Percentiles rank a stretch among this genome's conserved stretches.
Evolutionary conservation across 192 early-diverging fungal genomes (phyloP).

Genomic region (Gonapodya sp.): DNA sequence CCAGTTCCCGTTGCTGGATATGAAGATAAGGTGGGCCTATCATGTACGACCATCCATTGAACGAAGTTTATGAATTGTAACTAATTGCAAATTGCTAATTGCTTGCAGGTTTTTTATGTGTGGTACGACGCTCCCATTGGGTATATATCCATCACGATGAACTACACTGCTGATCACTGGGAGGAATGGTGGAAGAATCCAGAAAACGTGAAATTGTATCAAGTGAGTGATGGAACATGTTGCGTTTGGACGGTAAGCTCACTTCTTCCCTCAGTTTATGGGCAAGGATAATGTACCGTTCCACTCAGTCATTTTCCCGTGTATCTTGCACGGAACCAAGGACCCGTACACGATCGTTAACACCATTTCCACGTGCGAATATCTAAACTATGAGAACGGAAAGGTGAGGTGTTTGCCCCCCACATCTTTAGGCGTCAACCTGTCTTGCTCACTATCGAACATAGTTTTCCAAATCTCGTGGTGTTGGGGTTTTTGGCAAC

Average conservation of each 20-base stretch:
- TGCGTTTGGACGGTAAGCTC: background rate
- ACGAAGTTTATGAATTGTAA: background rate
- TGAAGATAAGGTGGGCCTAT: slow-evolving; percentile 57
- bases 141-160: slow-evolving; percentile 95
- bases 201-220: slow-evolving; percentile 86
- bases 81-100: too few species aligned
- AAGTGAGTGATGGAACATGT: background rate
- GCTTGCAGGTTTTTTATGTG: slow-evolving; percentile 76
- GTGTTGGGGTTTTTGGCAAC: slow-evolving; percentile 95
- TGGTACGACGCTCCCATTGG: slow-evolving; percentile 99
- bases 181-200: slow-evolving; percentile 98
- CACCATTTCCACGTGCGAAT: slow-evolving; percentile 4
- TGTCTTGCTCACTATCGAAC: slow-evolving; percentile 56
- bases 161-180: slow-evolving; percentile 87
- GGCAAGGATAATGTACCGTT: slow-evolving; percentile 99
- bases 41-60: too few species aligned
- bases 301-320: slow-evolving; percentile 97
- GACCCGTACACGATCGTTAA: slow-evolving; percentile 30
- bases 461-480: slow-evolving; percentile 96
- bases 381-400: background rate
- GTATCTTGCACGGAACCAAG: slow-evolving; percentile 68
- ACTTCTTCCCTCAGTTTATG: slow-evolving; percentile 67
- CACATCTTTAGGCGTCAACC: slow-evolving; percentile 9
- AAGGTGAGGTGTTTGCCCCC: background rate
- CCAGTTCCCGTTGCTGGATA: slow-evolving; percentile 77